phyloP scores from a whole-genome alignment of 192 early-diverging fungal genomes.

The Martensiomyces pterosporus region DNA sequence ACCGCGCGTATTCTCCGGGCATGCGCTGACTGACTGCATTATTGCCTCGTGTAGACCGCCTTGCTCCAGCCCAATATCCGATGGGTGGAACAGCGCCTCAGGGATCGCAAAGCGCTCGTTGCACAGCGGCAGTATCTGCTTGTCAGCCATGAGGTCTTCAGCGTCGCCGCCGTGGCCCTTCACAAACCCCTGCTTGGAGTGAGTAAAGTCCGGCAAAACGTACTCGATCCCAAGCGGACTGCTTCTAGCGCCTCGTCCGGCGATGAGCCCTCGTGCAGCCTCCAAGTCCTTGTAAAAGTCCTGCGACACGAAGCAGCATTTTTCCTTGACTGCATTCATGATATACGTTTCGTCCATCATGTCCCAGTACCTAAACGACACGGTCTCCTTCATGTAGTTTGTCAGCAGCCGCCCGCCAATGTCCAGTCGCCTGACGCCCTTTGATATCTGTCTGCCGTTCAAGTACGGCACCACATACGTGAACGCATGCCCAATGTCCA shows the following conservation, averaged over 20 bases:
- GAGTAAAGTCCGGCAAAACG: conserved; percentile 43
- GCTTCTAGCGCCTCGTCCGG: conserved; percentile 26
- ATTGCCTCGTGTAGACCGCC: conserved; percentile 91
- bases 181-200: conserved; percentile 30
- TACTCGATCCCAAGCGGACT: conserved; percentile 25
- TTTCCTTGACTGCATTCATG: conserved; percentile 81
- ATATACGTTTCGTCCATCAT: conserved; percentile 93
- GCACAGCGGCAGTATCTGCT: conserved; percentile 92
- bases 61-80: conserved; percentile 84
- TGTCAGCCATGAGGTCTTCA: conserved; percentile 52
- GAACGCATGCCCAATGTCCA: conserved; percentile 79
- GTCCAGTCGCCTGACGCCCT: conserved; percentile 66
- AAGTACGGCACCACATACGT: conserved; percentile 73
- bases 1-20: conserved; percentile 81
- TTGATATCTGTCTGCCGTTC: conserved; percentile 50
- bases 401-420: conserved; percentile 85
- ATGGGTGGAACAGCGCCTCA: conserved; percentile 95
- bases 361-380: conserved; percentile 89
- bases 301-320: conserved; percentile 73
- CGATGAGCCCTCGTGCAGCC: conserved; percentile 26
- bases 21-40: conserved; percentile 88
- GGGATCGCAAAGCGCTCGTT: conserved; percentile 97
- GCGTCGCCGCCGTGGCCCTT: conserved; percentile 6
- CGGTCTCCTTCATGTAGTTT: conserved; percentile 83
- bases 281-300: conserved; percentile 65